Conservation (phyloP, 768 basidiomycete species). For the Leucosporidium creatinivorum region DNA sequence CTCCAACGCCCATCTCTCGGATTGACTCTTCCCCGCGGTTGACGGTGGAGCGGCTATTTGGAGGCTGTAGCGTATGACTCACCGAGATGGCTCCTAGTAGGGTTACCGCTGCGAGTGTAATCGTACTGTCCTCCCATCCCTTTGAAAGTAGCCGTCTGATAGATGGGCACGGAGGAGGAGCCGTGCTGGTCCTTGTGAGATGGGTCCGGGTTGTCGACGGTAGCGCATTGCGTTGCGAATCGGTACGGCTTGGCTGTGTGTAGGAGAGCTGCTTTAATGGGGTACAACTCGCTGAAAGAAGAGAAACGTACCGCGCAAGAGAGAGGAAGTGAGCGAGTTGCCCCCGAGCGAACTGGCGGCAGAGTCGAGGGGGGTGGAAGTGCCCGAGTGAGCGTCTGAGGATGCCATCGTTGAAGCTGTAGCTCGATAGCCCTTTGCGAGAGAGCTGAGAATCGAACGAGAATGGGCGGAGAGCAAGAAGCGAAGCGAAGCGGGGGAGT, state of each 20-base stretch:
- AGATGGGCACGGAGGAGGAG: slow-evolving; percentile 89
- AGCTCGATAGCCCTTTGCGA: no score
- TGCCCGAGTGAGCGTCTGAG: not conserved
- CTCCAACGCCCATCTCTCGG: not conserved
- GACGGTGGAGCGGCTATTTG: not conserved
- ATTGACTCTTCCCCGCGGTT: not conserved
- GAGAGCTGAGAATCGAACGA: no score
- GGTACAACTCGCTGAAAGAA: not conserved
- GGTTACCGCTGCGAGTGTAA: slow-evolving; percentile 91
- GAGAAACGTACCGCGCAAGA: slow-evolving; percentile 11
- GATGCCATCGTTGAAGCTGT: not conserved
- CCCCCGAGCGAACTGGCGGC: not conserved
- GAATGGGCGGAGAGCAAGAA: no score
- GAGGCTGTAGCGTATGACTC: slow-evolving; percentile 33
- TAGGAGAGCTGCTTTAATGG: not conserved
- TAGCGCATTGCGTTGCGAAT: slow-evolving; percentile 47
- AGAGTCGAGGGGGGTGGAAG: slow-evolving; percentile 8
- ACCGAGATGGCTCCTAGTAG: slow-evolving; percentile 92
- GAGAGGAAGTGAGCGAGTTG: slow-evolving; percentile 21
- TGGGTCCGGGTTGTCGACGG: slow-evolving; percentile 73
- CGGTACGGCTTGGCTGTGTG: slow-evolving; percentile 20
- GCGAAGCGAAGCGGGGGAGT: no score
- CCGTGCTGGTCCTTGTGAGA: slow-evolving; percentile 89
- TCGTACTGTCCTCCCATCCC: slow-evolving; percentile 78
- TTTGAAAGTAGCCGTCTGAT: slow-evolving; percentile 97